These are phyloP conservation scores for Thyridium curvatum DNA, from an alignment of 2,329 filamentous ascomycete species.

Conservation along the genomic window DNA sequence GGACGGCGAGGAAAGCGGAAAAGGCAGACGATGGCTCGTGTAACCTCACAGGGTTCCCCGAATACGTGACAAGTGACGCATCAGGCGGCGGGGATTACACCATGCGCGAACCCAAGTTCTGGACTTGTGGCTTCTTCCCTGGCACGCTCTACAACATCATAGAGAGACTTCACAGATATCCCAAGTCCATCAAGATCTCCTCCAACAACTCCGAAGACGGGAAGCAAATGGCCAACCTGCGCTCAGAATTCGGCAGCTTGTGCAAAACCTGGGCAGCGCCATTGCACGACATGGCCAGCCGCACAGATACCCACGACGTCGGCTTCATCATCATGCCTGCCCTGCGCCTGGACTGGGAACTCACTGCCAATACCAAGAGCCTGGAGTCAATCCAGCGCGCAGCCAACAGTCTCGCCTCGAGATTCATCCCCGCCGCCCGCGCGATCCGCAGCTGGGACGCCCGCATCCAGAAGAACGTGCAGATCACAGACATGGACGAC, in stretches of 20 bases:
- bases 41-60: slow-evolving; percentile 3
- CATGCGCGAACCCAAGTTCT: slow-evolving; percentile 7
- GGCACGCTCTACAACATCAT: slow-evolving; percentile 15
- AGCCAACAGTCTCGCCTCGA: slow-evolving; percentile 29
- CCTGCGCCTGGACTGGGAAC: slow-evolving; percentile 34
- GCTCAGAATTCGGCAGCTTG: slow-evolving; percentile 6
- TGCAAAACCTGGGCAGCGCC: slow-evolving; percentile 16
- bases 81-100: slow-evolving; percentile 1
- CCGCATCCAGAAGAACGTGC: slow-evolving; percentile 18
- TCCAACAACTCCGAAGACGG: not conserved
- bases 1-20: slow-evolving; percentile 3
- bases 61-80: slow-evolving; percentile 6
- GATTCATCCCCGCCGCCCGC: slow-evolving; percentile 27
- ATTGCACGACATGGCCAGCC: slow-evolving; percentile 20
- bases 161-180: slow-evolving; percentile 14
- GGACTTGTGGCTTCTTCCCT: slow-evolving; percentile 16
- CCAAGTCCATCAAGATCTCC: not conserved
- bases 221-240: not conserved
- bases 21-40: too few species aligned
- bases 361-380: slow-evolving; percentile 27
- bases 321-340: slow-evolving; percentile 40
- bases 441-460: slow-evolving; percentile 35
- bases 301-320: slow-evolving; percentile 39
- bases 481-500: slow-evolving; percentile 19
- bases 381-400: slow-evolving; percentile 28